phyloP scores from a whole-genome alignment of 1,139 yeast genomes.

The Yarrowia galli region DNA sequence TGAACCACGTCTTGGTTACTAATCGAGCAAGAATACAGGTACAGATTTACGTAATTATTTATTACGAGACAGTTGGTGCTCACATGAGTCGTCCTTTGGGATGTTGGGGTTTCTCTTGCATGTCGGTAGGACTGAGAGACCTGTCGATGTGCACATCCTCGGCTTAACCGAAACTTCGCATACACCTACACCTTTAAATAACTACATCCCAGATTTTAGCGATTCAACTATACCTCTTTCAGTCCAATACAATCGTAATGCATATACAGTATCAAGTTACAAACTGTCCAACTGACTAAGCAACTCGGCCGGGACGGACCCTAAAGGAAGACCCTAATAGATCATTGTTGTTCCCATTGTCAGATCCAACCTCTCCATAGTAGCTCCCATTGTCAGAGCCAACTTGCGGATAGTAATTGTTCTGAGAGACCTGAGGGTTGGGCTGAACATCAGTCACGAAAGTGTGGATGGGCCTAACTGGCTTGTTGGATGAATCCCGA shows the following conservation, averaged over 20 bases:
- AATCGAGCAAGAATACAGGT: neutral
- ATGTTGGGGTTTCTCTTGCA: no score
- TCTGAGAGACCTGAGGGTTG: neutral
- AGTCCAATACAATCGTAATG: neutral
- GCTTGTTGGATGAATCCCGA: neutral
- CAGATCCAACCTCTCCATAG: constrained; percentile 10
- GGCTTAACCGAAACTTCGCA: no score
- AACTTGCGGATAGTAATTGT: neutral
- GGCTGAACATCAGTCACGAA: constrained; percentile 5
- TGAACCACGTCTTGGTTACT: neutral
- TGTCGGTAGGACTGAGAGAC: no score
- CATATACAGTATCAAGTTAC: neutral
- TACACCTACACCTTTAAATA: neutral
- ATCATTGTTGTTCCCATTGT: constrained; percentile 5
- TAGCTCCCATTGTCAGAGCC: neutral
- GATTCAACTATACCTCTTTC: neutral
- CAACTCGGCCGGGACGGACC: constrained; percentile 17
- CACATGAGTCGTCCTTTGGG: no score
- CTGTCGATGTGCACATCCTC: no score
- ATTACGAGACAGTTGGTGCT: no score
- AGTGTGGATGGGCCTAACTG: constrained; percentile 5
- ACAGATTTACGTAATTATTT: no score
- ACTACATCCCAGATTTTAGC: neutral
- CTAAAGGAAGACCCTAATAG: neutral
- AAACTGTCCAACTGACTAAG: neutral